phyloP scores from a whole-genome alignment of 306 rosid genomes.

The Vachellia collinsii region DNA sequence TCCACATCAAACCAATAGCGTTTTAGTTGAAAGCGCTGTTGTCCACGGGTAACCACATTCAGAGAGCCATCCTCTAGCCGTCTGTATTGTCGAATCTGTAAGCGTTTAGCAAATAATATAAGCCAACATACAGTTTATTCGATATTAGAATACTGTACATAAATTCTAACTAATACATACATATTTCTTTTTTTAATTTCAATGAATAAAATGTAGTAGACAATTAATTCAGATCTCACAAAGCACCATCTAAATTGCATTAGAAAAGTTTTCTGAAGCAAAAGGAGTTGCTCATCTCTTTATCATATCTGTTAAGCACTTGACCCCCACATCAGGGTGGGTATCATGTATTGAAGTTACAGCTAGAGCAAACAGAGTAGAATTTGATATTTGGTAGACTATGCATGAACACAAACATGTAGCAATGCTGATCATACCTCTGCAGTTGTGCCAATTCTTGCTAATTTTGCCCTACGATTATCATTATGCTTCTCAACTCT shows the following conservation, averaged over 20 bases:
- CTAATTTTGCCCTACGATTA: slow-evolving; percentile 45
- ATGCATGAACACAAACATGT: slow-evolving; percentile 18
- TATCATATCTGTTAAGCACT: slow-evolving; percentile 23
- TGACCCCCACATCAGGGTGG: background rate
- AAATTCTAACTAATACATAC: slow-evolving; percentile 25
- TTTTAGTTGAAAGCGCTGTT: slow-evolving; percentile 78
- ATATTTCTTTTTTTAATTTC: slow-evolving; percentile 6
- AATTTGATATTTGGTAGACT: slow-evolving; percentile 13
- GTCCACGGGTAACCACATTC: slow-evolving; percentile 89
- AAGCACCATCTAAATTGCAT: slow-evolving; percentile 24
- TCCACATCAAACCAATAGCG: slow-evolving; percentile 81
- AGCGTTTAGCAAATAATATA: slow-evolving; percentile 34
- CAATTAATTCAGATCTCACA: slow-evolving; percentile 20
- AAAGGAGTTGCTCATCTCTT: slow-evolving; percentile 9
- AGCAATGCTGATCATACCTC: slow-evolving; percentile 55
- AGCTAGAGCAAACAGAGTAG: slow-evolving; percentile 12
- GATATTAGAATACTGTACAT: slow-evolving; percentile 17
- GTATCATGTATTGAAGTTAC: slow-evolving; percentile 6
- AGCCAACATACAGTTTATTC: slow-evolving; percentile 29
- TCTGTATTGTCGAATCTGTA: slow-evolving; percentile 82
- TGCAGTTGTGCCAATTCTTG: slow-evolving; percentile 87
- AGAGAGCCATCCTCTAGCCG: slow-evolving; percentile 84
- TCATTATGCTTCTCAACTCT: slow-evolving; percentile 51
- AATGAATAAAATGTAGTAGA: slow-evolving; percentile 6
- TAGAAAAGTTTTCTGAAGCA: slow-evolving; percentile 21